Percentiles rank a stretch among this genome's conserved stretches.
phyloP scores from a whole-genome alignment of 2,329 filamentous ascomycete species.

The Eutypa lata region DNA sequence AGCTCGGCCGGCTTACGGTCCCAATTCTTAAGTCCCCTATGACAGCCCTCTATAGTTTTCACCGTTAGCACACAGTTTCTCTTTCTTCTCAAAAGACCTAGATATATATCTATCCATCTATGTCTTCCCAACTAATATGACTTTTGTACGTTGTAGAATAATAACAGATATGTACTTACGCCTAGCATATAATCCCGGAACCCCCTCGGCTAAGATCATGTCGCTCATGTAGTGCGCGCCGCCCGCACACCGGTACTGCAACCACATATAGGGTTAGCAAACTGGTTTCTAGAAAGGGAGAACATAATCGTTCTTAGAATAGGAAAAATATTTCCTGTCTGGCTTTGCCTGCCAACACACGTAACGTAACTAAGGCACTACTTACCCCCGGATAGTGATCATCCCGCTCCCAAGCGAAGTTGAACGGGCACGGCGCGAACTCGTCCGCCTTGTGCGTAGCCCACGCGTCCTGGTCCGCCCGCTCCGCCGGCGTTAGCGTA shows the following conservation, averaged over 20 bases:
- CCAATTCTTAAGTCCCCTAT: neutral
- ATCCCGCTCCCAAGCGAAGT: conserved; percentile 7
- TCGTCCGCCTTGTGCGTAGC: conserved; percentile 10
- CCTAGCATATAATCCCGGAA: conserved; percentile 6
- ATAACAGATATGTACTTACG: neutral
- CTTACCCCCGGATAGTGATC: conserved; percentile 2
- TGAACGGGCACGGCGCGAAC: conserved; percentile 13
- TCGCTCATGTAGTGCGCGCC: conserved; percentile 11
- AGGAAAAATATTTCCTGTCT: no score
- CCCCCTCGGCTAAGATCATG: conserved; percentile 7
- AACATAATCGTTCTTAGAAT: no score
- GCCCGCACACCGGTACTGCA: conserved; percentile 5
- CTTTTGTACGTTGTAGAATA: neutral
- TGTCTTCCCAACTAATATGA: no score
- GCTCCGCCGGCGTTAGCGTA: conserved; percentile 3
- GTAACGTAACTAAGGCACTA: neutral
- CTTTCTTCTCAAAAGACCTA: neutral
- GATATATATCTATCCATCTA: no score
- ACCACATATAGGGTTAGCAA: neutral
- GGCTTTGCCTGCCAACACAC: no score
- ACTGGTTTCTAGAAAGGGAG: neutral
- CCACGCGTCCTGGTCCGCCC: conserved; percentile 9
- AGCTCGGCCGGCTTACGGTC: neutral
- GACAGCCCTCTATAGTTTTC: neutral
- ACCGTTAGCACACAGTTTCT: neutral